Evolutionary conservation across 2,329 filamentous ascomycete genomes (phyloP), one percentile per base, ranked within the genome.

Genomic region (Fusarium graminum): DNA sequence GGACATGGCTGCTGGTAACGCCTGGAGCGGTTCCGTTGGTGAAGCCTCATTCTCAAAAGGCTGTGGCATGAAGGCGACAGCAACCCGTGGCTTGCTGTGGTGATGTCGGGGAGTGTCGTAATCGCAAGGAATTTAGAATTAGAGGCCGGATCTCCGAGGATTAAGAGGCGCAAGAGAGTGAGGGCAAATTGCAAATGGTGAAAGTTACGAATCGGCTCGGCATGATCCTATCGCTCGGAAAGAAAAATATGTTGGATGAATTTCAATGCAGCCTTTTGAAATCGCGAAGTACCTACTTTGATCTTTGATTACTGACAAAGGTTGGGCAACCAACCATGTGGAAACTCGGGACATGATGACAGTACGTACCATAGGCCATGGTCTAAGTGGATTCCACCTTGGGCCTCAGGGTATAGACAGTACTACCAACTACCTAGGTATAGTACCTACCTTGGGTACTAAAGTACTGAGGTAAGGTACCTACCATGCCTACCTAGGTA

Each of bases 1-100:
- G 63, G 89, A 86, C 70, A 88, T 84, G 69, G 89, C 88, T 74
- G 88, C 81, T 74, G 91, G 89, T 77, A 91, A 85, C 73, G 89
- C 86, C 78, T 89, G 88, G 79, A 90, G 86, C 76, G 89, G 87
- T 79, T 90, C 86, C 80, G 86, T 82, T 72, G 87, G 84, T 76
- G 86, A 80, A 46, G 47, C 56, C 74, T 84, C 81, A 81, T 83
- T 87, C 87, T 90, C 82, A 77, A 86, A 82, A 76, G 85, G 81
- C 79, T 88, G 85, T 85, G 88, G 88, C 90, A 92, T 92, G 81
- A 84, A 87, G 79, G 74, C 77, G 76, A 71, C 67, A 69, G 66
- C 52, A 50, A 46, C 46, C 28, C 45, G 57, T 47, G 52, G 44
- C 40, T 65, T 66, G 30, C 19, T 59, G 28, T 52, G 52, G 57